Conservation (phyloP, 2,329 filamentous ascomycete genomes). For the Colletotrichum shisoi region DNA sequence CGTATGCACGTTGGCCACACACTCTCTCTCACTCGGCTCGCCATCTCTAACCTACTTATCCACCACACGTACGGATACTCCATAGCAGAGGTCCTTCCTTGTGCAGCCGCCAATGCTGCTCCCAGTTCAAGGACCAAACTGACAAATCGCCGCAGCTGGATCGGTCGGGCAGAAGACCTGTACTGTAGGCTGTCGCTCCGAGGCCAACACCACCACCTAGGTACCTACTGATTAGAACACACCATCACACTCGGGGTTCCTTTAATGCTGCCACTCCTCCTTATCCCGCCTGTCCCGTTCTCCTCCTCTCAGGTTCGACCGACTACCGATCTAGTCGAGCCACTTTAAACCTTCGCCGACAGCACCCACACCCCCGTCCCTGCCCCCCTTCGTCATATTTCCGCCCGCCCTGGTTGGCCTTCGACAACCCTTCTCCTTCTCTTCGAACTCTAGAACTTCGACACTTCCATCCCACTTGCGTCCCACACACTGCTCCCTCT, state of each 20-base stretch:
- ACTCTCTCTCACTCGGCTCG: neutral
- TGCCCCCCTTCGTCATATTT: conserved; percentile 37
- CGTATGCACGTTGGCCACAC: neutral
- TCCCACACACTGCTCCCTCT: neutral
- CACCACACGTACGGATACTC: neutral
- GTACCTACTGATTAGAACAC: neutral
- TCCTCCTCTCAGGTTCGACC: conserved; percentile 32
- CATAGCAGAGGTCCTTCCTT: neutral
- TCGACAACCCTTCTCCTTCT: conserved; percentile 37
- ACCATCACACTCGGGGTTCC: conserved; percentile 16
- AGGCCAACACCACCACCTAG: too few relatives aligned
- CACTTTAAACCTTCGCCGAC: conserved; percentile 38
- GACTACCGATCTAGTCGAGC: conserved; percentile 37
- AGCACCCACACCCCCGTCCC: conserved; percentile 27
- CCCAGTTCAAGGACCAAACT: neutral
- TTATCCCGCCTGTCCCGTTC: conserved; percentile 12
- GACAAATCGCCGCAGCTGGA: neutral
- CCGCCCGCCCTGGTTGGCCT: conserved; percentile 30
- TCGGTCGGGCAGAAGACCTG: conserved; percentile 6
- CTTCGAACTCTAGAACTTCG: conserved; percentile 39
- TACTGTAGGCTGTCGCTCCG: neutral
- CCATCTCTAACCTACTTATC: neutral
- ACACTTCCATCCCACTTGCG: conserved; percentile 32
- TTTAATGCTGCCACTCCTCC: conserved; percentile 1
- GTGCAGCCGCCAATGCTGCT: neutral